phyloP scores from a whole-genome alignment of 176 grass and related monocot genomes.

The Zea mays region DNA sequence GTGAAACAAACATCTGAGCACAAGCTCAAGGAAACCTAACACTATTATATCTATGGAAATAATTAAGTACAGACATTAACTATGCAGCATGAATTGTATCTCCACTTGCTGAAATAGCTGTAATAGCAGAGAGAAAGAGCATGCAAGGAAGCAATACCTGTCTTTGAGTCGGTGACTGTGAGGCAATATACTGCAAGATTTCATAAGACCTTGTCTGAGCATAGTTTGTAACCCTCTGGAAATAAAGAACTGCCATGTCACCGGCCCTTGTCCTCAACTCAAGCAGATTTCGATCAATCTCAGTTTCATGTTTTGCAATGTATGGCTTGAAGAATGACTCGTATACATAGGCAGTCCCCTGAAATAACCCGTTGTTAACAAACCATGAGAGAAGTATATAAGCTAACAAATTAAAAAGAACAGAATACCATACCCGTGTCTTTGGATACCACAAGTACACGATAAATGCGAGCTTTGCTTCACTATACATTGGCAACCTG shows the following conservation, averaged over 20 bases:
- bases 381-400: constrained; percentile 7
- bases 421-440: constrained; percentile 55
- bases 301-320: constrained; percentile 74
- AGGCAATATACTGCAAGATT: constrained; percentile 74
- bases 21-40: constrained; percentile 14
- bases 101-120: constrained; percentile 5
- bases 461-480: constrained; percentile 89
- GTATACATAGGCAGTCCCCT: constrained; percentile 92
- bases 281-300: constrained; percentile 76
- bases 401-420: constrained; percentile 1
- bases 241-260: constrained; percentile 57
- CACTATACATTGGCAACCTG: constrained; percentile 94
- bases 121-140: constrained; percentile 16
- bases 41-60: constrained; percentile 5
- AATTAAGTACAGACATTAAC: not conserved
- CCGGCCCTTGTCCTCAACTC: constrained; percentile 68
- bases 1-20: constrained; percentile 5
- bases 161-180: constrained; percentile 48
- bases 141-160: constrained; percentile 37
- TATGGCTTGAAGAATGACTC: constrained; percentile 76
- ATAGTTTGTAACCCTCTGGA: constrained; percentile 63
- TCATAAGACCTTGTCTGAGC: constrained; percentile 77
- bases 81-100: not conserved
- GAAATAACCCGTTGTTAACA: constrained; percentile 31
- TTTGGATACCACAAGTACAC: constrained; percentile 92